phyloP scores from a whole-genome alignment of 441 rosid species.

The Arabidopsis lyrata region DNA sequence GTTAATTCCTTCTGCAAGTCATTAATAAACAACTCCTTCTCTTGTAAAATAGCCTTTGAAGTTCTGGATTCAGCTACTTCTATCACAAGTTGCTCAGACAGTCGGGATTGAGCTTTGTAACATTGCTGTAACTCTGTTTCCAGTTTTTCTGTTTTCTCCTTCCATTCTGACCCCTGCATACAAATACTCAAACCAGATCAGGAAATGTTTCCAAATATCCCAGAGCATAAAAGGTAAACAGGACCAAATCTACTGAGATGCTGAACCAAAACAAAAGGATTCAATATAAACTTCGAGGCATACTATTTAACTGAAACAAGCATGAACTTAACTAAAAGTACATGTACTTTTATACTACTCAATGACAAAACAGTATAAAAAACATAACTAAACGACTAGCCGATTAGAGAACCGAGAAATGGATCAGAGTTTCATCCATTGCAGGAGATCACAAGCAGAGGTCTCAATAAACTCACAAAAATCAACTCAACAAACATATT shows the following conservation, averaged over 20 bases:
- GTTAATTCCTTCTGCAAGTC: conserved; percentile 60
- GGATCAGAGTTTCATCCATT: neutral
- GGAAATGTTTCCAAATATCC: conserved; percentile 12
- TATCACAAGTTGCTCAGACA: conserved; percentile 88
- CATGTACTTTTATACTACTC: neutral
- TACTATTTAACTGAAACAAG: neutral
- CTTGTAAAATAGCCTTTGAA: conserved; percentile 71
- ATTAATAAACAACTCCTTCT: conserved; percentile 64
- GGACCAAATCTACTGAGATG: conserved; percentile 5
- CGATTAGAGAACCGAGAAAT: neutral
- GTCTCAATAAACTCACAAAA: neutral
- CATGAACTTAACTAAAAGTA: neutral
- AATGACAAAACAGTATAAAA: neutral
- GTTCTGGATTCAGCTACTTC: conserved; percentile 87
- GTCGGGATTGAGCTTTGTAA: conserved; percentile 87
- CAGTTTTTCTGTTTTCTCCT: conserved; percentile 82
- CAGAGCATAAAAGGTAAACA: conserved; percentile 10
- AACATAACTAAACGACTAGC: neutral
- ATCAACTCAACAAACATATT: neutral
- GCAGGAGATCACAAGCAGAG: neutral
- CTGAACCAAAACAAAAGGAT: neutral
- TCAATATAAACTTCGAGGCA: conserved; percentile 1
- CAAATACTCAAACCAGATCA: conserved; percentile 32
- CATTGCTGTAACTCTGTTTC: conserved; percentile 90
- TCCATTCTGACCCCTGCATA: conserved; percentile 92